These are phyloP conservation scores for Leersia perrieri DNA, from an alignment of 176 grass and related monocot genomes.

Conservation along the genomic window DNA sequence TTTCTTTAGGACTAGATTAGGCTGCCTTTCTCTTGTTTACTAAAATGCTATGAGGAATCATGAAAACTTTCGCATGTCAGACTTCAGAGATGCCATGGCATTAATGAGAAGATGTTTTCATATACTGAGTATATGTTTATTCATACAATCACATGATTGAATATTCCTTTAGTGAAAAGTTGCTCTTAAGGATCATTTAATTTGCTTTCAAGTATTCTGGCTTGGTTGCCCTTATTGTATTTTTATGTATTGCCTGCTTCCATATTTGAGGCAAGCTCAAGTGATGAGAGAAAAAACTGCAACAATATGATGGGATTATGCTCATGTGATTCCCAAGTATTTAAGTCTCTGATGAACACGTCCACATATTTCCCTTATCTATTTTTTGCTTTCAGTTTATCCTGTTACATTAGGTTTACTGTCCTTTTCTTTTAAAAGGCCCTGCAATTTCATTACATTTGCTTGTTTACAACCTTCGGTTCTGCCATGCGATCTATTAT, in stretches of 20 bases:
- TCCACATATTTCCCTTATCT: neutral
- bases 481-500: neutral
- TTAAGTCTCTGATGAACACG: conserved; percentile 45
- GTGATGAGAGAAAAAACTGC: conserved; percentile 32
- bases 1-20: neutral
- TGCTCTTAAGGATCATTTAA: neutral
- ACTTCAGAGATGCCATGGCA: conserved; percentile 47
- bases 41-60: conserved; percentile 2
- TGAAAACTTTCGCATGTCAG: conserved; percentile 40
- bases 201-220: neutral
- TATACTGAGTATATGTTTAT: conserved; percentile 11
- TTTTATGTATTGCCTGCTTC: neutral
- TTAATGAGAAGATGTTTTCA: conserved; percentile 49
- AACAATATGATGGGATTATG: conserved; percentile 30
- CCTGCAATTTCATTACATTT: neutral
- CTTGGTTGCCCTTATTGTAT: neutral
- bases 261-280: neutral
- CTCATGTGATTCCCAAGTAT: conserved; percentile 29
- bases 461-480: neutral
- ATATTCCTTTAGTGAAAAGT: no score
- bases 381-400: neutral
- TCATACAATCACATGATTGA: neutral
- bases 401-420: neutral
- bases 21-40: no score
- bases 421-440: neutral